phyloP scores from a whole-genome alignment of 2,329 filamentous ascomycete species.

The Apiospora sp. region DNA sequence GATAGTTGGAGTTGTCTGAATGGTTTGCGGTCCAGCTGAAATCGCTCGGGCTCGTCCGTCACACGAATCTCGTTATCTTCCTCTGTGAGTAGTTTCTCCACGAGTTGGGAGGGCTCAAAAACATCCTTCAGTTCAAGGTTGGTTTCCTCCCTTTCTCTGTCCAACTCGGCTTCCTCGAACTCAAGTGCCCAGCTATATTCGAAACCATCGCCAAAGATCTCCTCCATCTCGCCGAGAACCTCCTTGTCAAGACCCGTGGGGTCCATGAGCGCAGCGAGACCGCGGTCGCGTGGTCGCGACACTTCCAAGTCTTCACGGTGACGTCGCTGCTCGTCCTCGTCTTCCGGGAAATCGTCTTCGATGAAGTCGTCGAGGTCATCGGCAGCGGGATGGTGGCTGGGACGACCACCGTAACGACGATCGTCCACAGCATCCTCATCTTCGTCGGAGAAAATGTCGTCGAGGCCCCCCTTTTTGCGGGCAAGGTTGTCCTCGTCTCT shows the following conservation, averaged over 20 bases:
- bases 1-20: conserved; percentile 85
- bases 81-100: conserved; percentile 93
- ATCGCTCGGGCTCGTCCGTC: conserved; percentile 90
- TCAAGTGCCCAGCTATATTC: conserved; percentile 96
- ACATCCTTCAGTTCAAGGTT: conserved; percentile 95
- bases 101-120: conserved; percentile 94
- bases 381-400: conserved; percentile 65
- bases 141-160: conserved; percentile 79
- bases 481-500: conserved; percentile 74
- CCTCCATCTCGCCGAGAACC: conserved; percentile 93
- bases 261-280: conserved; percentile 75
- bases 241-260: conserved; percentile 89
- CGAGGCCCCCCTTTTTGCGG: conserved; percentile 74
- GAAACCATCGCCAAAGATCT: conserved; percentile 93
- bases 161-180: conserved; percentile 85
- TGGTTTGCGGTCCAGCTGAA: conserved; percentile 88
- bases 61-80: conserved; percentile 91
- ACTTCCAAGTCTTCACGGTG: conserved; percentile 89
- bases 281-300: conserved; percentile 77
- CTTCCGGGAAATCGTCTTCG: conserved; percentile 91
- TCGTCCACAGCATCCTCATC: conserved; percentile 75
- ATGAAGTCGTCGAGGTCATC: conserved; percentile 97
- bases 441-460: conserved; percentile 95
- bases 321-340: conserved; percentile 78
- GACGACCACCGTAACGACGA: conserved; percentile 52